A percentile compares a stretch with the other conserved stretches of the same genome.
These are phyloP conservation scores for Fraxinus velutina DNA, from an alignment of 305 asterid genomes.

Conservation along the genomic window DNA sequence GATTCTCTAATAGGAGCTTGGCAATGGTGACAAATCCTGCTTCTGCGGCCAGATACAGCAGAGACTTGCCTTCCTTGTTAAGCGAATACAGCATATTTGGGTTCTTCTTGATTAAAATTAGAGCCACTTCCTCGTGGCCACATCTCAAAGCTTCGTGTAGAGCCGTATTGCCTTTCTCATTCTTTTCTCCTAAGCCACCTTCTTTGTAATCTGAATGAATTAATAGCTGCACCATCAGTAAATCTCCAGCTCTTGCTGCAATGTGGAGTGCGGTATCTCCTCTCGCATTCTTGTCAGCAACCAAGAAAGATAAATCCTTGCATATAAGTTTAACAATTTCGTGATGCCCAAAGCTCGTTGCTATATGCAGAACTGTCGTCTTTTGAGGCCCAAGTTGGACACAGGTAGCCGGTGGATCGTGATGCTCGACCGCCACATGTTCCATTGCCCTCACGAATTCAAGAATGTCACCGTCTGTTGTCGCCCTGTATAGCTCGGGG, in stretches of 20 bases:
- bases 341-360: slow-evolving; percentile 36
- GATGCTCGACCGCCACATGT: slow-evolving; percentile 20
- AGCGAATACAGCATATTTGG: slow-evolving; percentile 36
- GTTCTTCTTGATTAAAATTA: slow-evolving; percentile 39
- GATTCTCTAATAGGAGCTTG: slow-evolving; percentile 42
- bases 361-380: slow-evolving; percentile 48
- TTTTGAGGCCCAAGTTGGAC: slow-evolving; percentile 46
- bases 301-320: slow-evolving; percentile 47
- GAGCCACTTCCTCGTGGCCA: slow-evolving; percentile 44
- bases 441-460: slow-evolving; percentile 45
- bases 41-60: slow-evolving; percentile 53
- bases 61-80: slow-evolving; percentile 45
- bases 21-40: slow-evolving; percentile 45
- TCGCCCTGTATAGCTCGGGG: slow-evolving; percentile 42
- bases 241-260: slow-evolving; percentile 49
- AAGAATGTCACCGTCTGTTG: slow-evolving; percentile 44
- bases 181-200: slow-evolving; percentile 34
- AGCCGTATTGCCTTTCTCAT: slow-evolving; percentile 44
- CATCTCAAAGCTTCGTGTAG: slow-evolving; percentile 49
- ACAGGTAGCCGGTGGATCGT: slow-evolving; percentile 31
- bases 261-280: slow-evolving; percentile 50
- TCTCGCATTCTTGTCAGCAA: slow-evolving; percentile 41
- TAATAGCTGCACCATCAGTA: slow-evolving; percentile 32
- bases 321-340: slow-evolving; percentile 49
- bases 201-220: slow-evolving; percentile 36